These are phyloP conservation scores for Paraconiothyrium sp. DNA, from an alignment of 2,329 filamentous ascomycete genomes.

Conservation along the genomic window DNA sequence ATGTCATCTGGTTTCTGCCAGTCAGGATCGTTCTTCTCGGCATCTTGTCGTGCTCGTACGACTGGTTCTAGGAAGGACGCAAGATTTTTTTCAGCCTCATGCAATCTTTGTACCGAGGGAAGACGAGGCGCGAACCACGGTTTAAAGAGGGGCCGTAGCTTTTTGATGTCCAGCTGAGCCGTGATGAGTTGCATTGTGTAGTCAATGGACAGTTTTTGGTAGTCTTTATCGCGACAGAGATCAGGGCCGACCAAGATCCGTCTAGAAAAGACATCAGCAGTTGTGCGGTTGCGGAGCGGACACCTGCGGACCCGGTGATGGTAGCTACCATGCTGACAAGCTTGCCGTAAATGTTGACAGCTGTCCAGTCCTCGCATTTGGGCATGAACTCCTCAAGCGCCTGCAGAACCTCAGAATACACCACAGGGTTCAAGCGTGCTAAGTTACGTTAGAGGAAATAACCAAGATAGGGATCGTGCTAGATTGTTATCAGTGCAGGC, in stretches of 20 bases:
- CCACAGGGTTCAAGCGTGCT: slow-evolving; percentile 42
- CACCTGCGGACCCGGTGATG: slow-evolving; percentile 36
- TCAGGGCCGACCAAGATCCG: slow-evolving; percentile 45
- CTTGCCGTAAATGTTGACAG: slow-evolving; percentile 37
- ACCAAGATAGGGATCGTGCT: not conserved
- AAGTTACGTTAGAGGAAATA: slow-evolving; percentile 20
- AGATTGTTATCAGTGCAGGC: slow-evolving; percentile 1
- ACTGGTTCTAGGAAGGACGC: slow-evolving; percentile 34
- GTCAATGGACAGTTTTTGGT: slow-evolving; percentile 38
- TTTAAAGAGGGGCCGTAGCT: slow-evolving; percentile 35
- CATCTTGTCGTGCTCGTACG: slow-evolving; percentile 33
- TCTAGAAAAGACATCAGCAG: not conserved
- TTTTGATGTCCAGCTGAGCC: slow-evolving; percentile 39
- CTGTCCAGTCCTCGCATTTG: slow-evolving; percentile 44
- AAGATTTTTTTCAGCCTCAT: slow-evolving; percentile 27
- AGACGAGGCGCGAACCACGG: slow-evolving; percentile 38
- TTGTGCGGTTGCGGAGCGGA: not conserved
- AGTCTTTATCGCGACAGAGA: slow-evolving; percentile 39
- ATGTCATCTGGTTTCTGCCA: slow-evolving; percentile 50
- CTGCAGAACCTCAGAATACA: slow-evolving; percentile 43
- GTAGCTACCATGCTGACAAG: slow-evolving; percentile 46
- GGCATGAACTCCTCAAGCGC: slow-evolving; percentile 39
- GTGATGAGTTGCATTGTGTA: slow-evolving; percentile 46
- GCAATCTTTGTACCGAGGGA: slow-evolving; percentile 34
- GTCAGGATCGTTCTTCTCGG: slow-evolving; percentile 35